phyloP scores from a whole-genome alignment of 2,329 filamentous ascomycete species.

The Triangularia setosa region DNA sequence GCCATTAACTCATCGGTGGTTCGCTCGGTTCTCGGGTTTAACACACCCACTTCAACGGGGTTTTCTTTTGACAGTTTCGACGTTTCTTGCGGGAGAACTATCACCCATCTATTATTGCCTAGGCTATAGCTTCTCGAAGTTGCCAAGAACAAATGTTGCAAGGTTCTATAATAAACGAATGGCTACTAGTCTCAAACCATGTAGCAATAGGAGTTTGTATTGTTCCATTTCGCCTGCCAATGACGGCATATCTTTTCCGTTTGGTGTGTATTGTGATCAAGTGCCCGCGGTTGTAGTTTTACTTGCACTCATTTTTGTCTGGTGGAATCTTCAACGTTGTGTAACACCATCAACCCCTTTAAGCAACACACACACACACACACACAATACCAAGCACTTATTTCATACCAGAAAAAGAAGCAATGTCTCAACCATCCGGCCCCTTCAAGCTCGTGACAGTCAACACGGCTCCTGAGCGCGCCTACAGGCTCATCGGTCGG shows the following conservation, averaged over 20 bases:
- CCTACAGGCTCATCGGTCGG: constrained; percentile 58
- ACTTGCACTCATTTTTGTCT: not conserved
- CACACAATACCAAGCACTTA: constrained; percentile 13
- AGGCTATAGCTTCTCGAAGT: not conserved
- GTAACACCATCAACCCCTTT: not conserved
- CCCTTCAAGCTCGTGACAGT: constrained; percentile 64
- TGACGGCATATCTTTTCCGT: not conserved
- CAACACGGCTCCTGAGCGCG: constrained; percentile 63
- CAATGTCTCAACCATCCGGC: constrained; percentile 37
- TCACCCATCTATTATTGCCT: constrained; percentile 4
- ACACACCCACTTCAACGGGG: not conserved
- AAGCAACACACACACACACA: not conserved
- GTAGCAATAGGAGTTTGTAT: not conserved
- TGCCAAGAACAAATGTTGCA: not conserved
- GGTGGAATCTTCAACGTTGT: not conserved
- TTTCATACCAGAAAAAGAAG: not conserved
- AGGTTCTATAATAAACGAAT: not conserved
- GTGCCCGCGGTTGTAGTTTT: not conserved
- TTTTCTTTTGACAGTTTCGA: not conserved
- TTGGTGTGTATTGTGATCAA: not conserved
- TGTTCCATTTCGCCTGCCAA: not conserved
- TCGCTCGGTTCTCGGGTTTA: not conserved
- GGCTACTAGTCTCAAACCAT: not conserved
- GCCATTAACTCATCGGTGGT: no score
- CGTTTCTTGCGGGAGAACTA: constrained; percentile 13